Base-by-base conservation (phyloP, 176 grass and related monocot genomes). In the Alloteropsis semialata region DNA sequence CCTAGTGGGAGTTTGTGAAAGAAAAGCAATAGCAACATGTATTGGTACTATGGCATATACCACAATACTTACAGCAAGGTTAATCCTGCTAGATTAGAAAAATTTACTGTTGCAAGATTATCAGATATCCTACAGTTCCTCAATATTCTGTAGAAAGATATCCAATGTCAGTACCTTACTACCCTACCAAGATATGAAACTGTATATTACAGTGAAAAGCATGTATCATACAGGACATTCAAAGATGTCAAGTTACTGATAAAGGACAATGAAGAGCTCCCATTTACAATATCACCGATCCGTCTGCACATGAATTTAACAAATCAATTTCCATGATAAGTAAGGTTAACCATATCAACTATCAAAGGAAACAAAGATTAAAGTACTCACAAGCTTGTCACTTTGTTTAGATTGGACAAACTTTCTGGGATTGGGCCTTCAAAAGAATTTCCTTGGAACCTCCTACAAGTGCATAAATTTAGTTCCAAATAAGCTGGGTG, bases 381-480 rank as follows among this genome's bases (percentile, higher is more conserved):
- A 70, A 76, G 44, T 57, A 74, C 82, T 76, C 64, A 89, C 87
- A 89, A 77, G 77, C 19, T 5, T 41, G 62, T 32, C 62, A 89
- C 21, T 28, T 70, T 68, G 8, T 13, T 70, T 28, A 81, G 69
- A 39, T 58, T 85, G 42, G 77, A 75, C 10, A 89, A 22, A 69
- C 82, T 81, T 62, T 55, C 58, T 15, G 87, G 87, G 18, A 89
- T 81, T 16, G 82, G 70, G 6, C 87, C 82, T 64, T 89, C 41
- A 44, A 89, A 89, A 63, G 69, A 81, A 64, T 89, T 89, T 28
- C 87, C 87, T 81, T 89, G 82, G 10, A 89, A 76, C 13, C 73
- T 39, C 51, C 73, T 76, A 41, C 33, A 56, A 72, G 39, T 77
- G 60, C 17, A 82, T 21, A 71, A 39, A 14, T 60, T 85, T 1